phyloP scores from a whole-genome alignment of 1,139 yeast species.

The Lodderomyces parapsilosis region DNA sequence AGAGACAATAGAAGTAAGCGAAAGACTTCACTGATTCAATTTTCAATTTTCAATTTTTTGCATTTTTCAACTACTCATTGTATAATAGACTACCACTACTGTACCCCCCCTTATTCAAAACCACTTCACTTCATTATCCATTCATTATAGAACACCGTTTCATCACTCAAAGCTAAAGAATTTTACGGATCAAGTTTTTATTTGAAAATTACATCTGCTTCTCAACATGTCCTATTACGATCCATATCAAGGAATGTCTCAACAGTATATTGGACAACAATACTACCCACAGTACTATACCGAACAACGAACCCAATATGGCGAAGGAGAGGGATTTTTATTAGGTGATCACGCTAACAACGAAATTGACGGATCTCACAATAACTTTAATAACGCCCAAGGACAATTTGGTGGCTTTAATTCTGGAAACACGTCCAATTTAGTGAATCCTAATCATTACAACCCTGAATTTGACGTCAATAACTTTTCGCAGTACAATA shows the following conservation, averaged over 20 bases:
- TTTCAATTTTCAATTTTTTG: too few relatives aligned
- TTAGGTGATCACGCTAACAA: constrained; percentile 1
- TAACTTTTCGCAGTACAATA: not conserved
- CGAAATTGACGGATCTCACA: not conserved
- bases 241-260: constrained; percentile 43
- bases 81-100: too few relatives aligned
- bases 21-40: too few relatives aligned
- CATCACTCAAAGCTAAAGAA: too few relatives aligned
- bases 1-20: too few relatives aligned
- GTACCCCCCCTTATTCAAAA: too few relatives aligned
- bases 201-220: not conserved
- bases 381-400: not conserved
- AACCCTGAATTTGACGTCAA: constrained; percentile 14
- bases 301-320: constrained; percentile 7
- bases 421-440: not conserved
- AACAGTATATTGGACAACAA: constrained; percentile 37
- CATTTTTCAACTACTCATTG: too few relatives aligned
- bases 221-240: constrained; percentile 44
- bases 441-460: constrained; percentile 11
- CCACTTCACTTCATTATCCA: too few relatives aligned
- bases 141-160: too few relatives aligned
- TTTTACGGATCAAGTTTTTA: too few relatives aligned
- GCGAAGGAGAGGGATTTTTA: constrained; percentile 1
- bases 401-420: not conserved
- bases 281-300: constrained; percentile 33